Conservation (phyloP, 768 basidiomycete genomes). For the Termitomyces heimii region DNA sequence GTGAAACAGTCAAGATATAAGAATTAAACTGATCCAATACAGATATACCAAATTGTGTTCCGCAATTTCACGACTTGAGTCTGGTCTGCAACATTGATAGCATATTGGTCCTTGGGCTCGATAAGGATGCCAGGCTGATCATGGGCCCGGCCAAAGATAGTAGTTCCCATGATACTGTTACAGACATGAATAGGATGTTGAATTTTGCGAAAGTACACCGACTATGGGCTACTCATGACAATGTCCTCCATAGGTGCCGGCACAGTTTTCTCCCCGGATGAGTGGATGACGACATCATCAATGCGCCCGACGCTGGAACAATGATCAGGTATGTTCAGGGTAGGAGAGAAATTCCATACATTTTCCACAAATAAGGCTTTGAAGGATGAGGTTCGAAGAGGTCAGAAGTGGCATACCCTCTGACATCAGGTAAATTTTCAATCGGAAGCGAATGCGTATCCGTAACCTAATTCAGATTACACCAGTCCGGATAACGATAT, state of each 20-base stretch:
- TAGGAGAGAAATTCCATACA: slow-evolving; percentile 16
- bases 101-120: slow-evolving; percentile 13
- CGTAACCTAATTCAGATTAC: slow-evolving; percentile 15
- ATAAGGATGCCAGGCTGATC: slow-evolving; percentile 21
- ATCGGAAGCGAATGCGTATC: slow-evolving; percentile 21
- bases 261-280: slow-evolving; percentile 31
- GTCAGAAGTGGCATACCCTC: slow-evolving; percentile 34
- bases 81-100: slow-evolving; percentile 17
- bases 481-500: neutral
- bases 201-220: neutral
- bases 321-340: neutral
- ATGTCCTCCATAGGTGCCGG: slow-evolving; percentile 26
- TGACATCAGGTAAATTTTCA: slow-evolving; percentile 27
- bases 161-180: slow-evolving; percentile 14
- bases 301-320: slow-evolving; percentile 29
- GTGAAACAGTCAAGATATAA: neutral
- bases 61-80: slow-evolving; percentile 19
- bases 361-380: slow-evolving; percentile 28
- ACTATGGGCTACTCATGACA: slow-evolving; percentile 17
- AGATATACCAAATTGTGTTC: slow-evolving; percentile 26
- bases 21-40: neutral
- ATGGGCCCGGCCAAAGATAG: slow-evolving; percentile 34
- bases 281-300: slow-evolving; percentile 32
- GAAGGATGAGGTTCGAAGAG: slow-evolving; percentile 30
- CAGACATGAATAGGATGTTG: neutral